Conservation (phyloP, 1,139 yeast genomes). For the Kurtzmaniella natalensis region DNA sequence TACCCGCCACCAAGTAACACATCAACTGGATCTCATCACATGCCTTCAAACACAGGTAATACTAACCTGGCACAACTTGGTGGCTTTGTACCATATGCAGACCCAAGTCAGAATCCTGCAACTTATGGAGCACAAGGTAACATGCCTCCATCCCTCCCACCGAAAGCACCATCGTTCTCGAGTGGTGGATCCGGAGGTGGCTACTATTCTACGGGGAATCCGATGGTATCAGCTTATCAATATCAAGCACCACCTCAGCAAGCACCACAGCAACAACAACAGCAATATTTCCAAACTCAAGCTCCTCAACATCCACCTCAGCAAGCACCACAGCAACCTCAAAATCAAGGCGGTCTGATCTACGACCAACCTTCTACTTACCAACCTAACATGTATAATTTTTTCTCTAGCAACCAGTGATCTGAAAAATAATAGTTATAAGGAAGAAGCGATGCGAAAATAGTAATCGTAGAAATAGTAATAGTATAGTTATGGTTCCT, state of each 20-base stretch:
- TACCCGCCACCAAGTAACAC: conserved; percentile 5
- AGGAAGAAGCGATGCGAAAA: too few relatives aligned
- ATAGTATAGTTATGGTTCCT: too few relatives aligned
- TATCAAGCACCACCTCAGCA: conserved; percentile 11
- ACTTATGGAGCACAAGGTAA: conserved; percentile 4
- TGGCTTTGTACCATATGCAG: too few relatives aligned
- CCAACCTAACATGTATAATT: conserved; percentile 45
- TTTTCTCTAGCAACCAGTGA: conserved; percentile 25
- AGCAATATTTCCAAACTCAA: conserved; percentile 7
- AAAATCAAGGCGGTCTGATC: conserved; percentile 21
- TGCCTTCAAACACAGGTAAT: too few relatives aligned
- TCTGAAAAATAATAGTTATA: too few relatives aligned
- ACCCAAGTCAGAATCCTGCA: conserved; percentile 1
- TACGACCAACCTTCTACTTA: conserved; percentile 48
- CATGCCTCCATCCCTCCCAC: conserved; percentile 9
- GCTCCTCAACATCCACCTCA: conserved; percentile 9
- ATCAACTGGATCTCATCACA: too few relatives aligned
- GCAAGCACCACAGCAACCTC: conserved; percentile 3
- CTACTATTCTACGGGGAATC: too few relatives aligned
- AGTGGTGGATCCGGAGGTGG: conserved; percentile 1
- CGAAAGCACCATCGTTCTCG: conserved; percentile 8
- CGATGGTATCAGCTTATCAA: conserved; percentile 10
- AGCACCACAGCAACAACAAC: conserved; percentile 3
- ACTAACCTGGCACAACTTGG: too few relatives aligned
- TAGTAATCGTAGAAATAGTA: too few relatives aligned